Evolutionary conservation across 441 rosid species (phyloP), one percentile per base, ranked within the genome.

Genomic region (Hura crepitans): DNA sequence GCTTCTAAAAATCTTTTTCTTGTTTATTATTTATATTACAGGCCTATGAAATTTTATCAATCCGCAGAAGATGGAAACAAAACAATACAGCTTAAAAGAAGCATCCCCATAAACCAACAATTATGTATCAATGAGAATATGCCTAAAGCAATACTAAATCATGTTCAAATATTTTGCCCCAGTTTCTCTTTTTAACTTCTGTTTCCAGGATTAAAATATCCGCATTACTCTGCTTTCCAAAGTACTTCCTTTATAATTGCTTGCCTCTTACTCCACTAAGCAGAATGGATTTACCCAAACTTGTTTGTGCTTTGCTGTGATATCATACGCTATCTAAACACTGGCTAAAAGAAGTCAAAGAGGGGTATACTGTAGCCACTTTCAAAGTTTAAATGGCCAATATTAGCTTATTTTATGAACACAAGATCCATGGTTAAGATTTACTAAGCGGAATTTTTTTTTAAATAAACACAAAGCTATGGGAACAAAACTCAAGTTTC

Each of bases 401-500:
- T 20, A 12, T 31, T 57, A 66, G 47, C 60, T n/a, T 23, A 66
- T 18, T 28, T 65, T 35, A 42, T 9, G 15, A 47, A 39, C 22
- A 54, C 22, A 35, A 66, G 31, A 25, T 39, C 70, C 45, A 66
- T 7, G 22, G 11, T 53, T 25, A 10, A 54, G 9, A 43, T 39
- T 5, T 35, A 54, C 18, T 53, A 4, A 18, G 6, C 8, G 15
- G 6, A 39, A 47, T 43, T n/a, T 14, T 43, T n/a, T 14, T 66
- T 33, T 22, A 4, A 22, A 30, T 4, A 65, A 43, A 42, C 7
- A 18, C 13, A 18, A 6, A 8, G 42, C 33, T 22, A 13, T 23
- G 43, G 22, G 28, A 47, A 28, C n/a, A 35, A 63, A 71, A 59
- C 15, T 31, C 13, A 58, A 61, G 25, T 54, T 22, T 66, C 39